Conservation (phyloP, 306 rosid genomes). For the Castanea mollissima region DNA sequence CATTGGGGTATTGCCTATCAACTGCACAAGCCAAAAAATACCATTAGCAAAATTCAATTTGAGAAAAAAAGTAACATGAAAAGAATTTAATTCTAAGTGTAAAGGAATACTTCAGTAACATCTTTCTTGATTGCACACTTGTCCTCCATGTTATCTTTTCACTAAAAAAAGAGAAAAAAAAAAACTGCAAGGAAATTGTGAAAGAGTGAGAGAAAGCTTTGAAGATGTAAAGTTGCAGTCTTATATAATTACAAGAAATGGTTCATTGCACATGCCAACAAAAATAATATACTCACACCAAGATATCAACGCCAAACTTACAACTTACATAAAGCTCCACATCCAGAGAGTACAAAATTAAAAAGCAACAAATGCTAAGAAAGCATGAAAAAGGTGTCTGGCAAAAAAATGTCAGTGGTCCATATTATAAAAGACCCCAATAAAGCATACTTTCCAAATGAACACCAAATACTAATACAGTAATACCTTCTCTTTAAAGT, state of each 20-base stretch:
- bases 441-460: too few species aligned
- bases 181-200: conserved; percentile 10
- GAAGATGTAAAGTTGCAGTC: background rate
- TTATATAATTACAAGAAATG: background rate
- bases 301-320: background rate
- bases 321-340: too few species aligned
- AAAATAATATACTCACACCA: background rate
- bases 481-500: too few species aligned
- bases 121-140: conserved; percentile 38
- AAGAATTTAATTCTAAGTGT: background rate
- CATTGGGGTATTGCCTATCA: too few species aligned
- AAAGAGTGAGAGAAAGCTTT: background rate
- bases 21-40: conserved; percentile 23
- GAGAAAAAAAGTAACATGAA: background rate
- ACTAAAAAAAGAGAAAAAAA: background rate
- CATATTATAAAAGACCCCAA: too few species aligned
- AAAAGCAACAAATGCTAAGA: too few species aligned
- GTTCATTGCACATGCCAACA: background rate
- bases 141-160: conserved; percentile 43
- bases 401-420: too few species aligned
- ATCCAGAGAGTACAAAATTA: too few species aligned
- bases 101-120: conserved; percentile 60
- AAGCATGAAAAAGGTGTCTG: too few species aligned
- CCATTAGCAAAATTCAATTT: conserved; percentile 51
- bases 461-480: too few species aligned